Percentiles rank a stretch among this genome's conserved stretches.
These are phyloP conservation scores for Beauveria sp. DNA, from an alignment of 2,329 filamentous ascomycete species.

Conservation along the genomic window DNA sequence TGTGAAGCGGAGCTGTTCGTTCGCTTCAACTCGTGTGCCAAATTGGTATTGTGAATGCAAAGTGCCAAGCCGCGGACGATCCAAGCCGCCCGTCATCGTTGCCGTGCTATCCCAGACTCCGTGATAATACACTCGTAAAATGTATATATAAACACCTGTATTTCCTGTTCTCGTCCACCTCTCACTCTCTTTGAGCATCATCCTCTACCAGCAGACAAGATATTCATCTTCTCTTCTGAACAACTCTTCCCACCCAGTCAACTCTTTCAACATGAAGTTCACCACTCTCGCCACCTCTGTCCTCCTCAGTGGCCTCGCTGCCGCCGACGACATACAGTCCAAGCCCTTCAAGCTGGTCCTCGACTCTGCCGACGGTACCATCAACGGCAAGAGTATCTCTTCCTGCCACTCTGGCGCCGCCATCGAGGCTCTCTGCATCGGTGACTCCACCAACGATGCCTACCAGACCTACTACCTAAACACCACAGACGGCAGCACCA, in stretches of 20 bases:
- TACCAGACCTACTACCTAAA: constrained; percentile 3
- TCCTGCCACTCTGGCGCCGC: constrained; percentile 10
- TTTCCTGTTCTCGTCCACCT: background rate
- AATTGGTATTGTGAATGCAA: background rate
- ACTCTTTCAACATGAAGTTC: constrained; percentile 9
- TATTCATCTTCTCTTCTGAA: background rate
- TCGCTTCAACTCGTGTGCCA: background rate
- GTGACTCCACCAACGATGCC: too few relatives aligned
- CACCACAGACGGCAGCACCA: constrained; percentile 5
- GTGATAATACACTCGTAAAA: background rate
- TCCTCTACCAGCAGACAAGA: background rate
- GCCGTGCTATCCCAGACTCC: background rate
- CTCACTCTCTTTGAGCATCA: background rate
- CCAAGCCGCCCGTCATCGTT: background rate
- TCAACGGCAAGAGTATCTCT: background rate
- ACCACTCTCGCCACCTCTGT: constrained; percentile 2
- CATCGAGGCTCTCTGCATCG: constrained; percentile 8
- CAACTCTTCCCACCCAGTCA: background rate
- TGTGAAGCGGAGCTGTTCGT: background rate
- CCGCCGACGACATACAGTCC: constrained; percentile 8
- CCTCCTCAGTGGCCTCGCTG: constrained; percentile 7
- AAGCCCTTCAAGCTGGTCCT: constrained; percentile 12
- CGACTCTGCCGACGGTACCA: background rate
- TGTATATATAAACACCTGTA: background rate
- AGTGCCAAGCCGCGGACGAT: background rate